Base-by-base conservation (phyloP, 495 filamentous ascomycete genomes). In the Neurospora sp. region DNA sequence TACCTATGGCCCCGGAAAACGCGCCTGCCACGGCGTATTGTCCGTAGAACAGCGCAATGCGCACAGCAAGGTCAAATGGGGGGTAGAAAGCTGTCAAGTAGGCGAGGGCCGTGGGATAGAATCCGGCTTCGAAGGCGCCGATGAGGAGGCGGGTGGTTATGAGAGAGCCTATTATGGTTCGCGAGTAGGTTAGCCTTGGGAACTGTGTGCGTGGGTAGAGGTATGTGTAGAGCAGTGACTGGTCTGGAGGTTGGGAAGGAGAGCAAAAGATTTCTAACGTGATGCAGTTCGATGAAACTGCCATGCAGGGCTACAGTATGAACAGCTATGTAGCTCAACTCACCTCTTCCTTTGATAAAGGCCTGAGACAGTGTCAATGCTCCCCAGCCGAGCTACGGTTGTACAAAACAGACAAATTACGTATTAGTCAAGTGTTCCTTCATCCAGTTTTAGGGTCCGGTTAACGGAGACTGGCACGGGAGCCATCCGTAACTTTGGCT, bases 11-110 rank as follows among this genome's bases (percentile, higher is more conserved):
- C 86, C 79, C 41, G 83, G 77, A 66, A 39, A 90, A 83, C 1
- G 88, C 88, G 4, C 87, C 87, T 11, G 88, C 88, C 44, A 90
- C 82, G 12, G 88, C 87, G 70, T 84, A 88, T 77, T 87, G 87
- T 11, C 87, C 86, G 71, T 86, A 90, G 76, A 90, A 90, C 70
- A 89, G 75, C 27, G 80, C 84, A 8, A 90, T 78, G 1, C 88
- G 82, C 23, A 80, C 79, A 3, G 83, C 88, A 42, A 90, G 86
- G 74, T 89, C 87, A 74, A 82, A 87, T 5, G 87, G 82, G 23
- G 85, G 85, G 74, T 90, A 89, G 78, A 90, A 89, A 2, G 85
- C 75, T 7, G 84, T 84, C 23, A 88, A 80, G 73, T 89, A 90
- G 23, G 82, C 85, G 18, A 88, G 84, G 0, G 83, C 85, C 1